Evolutionary conservation across 2,329 filamentous ascomycete species (phyloP).

Genomic region (Sporothrix dimorphospora): DNA sequence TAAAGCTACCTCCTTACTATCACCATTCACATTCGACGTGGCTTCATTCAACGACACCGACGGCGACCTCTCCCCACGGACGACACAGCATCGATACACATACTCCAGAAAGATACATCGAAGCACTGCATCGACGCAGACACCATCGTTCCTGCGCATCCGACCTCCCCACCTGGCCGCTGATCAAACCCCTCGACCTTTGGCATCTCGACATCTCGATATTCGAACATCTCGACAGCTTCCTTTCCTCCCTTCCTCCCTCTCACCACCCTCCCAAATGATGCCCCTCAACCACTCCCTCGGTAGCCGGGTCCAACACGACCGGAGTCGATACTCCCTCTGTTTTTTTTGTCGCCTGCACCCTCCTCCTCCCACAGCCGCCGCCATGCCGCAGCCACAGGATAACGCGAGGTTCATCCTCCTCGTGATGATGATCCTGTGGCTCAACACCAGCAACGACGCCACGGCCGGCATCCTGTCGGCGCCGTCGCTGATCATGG

Average conservation of each 20-base stretch:
- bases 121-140: not conserved
- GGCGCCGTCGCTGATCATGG: slow-evolving; percentile 47
- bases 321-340: slow-evolving; percentile 9
- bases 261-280: not conserved
- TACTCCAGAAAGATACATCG: not conserved
- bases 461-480: slow-evolving; percentile 47
- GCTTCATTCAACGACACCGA: not conserved
- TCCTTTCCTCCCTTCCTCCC: not conserved
- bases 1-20: slow-evolving; percentile 12
- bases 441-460: slow-evolving; percentile 49
- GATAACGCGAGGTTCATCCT: slow-evolving; percentile 49
- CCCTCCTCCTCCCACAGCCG: not conserved
- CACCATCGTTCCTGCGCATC: not conserved
- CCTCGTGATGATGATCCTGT: slow-evolving; percentile 49
- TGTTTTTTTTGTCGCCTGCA: not conserved
- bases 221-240: not conserved
- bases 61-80: not conserved
- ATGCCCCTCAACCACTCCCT: slow-evolving; percentile 7
- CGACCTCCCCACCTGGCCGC: not conserved
- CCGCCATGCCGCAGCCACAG: slow-evolving; percentile 52
- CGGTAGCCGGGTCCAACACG: slow-evolving; percentile 22
- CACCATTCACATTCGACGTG: not conserved
- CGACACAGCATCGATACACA: not conserved
- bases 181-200: not conserved
- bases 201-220: not conserved